phyloP scores from a whole-genome alignment of 1,139 yeast species.

The Suhomyces panamericanus region DNA sequence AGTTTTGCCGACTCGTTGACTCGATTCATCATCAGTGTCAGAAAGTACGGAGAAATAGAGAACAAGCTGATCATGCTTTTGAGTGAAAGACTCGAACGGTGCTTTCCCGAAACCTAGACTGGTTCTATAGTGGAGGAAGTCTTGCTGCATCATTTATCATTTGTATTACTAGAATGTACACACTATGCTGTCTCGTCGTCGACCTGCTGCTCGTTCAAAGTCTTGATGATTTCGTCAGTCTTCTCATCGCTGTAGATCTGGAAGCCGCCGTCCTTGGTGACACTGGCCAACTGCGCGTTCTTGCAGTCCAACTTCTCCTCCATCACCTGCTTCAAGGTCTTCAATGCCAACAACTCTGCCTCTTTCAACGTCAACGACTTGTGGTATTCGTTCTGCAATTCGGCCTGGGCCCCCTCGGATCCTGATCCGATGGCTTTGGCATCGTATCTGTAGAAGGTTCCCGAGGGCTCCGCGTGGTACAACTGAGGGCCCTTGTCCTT shows the following conservation, averaged over 20 bases:
- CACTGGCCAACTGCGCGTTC: slow-evolving; percentile 93
- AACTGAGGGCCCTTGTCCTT: slow-evolving; percentile 92
- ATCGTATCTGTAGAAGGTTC: slow-evolving; percentile 95
- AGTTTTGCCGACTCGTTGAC: slow-evolving; percentile 56
- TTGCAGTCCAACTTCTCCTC: slow-evolving; percentile 96
- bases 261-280: slow-evolving; percentile 84
- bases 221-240: slow-evolving; percentile 78
- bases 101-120: slow-evolving; percentile 29
- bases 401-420: slow-evolving; percentile 98
- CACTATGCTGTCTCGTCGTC: slow-evolving; percentile 26
- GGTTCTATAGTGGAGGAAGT: background rate
- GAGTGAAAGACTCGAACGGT: slow-evolving; percentile 52
- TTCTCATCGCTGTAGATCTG: slow-evolving; percentile 81
- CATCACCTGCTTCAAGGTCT: slow-evolving; percentile 96
- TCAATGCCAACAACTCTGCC: slow-evolving; percentile 87
- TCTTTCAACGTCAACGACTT: slow-evolving; percentile 90
- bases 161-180: slow-evolving; percentile 6
- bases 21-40: slow-evolving; percentile 55
- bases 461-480: slow-evolving; percentile 98
- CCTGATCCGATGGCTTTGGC: slow-evolving; percentile 99
- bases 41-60: slow-evolving; percentile 62
- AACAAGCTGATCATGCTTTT: slow-evolving; percentile 56
- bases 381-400: slow-evolving; percentile 94
- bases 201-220: slow-evolving; percentile 68
- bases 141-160: slow-evolving; percentile 4